A percentile compares a stretch with the other conserved stretches of the same genome.
Evolutionary conservation across 305 asterid genomes (phyloP).

Genomic region (Stenogyne calaminthoides): DNA sequence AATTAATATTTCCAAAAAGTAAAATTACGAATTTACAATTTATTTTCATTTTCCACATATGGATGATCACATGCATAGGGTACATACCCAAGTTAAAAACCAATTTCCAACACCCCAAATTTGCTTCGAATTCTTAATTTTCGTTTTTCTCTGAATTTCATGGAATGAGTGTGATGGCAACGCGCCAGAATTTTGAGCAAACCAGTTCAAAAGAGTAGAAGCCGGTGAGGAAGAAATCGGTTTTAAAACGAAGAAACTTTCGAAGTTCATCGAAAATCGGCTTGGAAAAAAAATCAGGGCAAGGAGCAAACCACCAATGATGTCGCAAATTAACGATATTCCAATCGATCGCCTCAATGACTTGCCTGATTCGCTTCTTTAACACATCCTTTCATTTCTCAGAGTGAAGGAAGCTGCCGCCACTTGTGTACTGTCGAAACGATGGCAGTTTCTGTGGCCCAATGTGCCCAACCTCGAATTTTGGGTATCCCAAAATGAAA

Average conservation of each 20-base stretch:
- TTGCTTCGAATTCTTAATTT: no score
- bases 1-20: no score
- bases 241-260: not conserved
- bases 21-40: no score
- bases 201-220: no score
- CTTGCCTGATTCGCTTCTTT: not conserved
- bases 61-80: no score
- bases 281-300: not conserved
- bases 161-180: no score
- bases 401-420: not conserved
- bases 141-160: no score
- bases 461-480: not conserved
- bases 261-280: not conserved
- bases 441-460: conserved; percentile 6
- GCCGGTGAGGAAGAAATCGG: not conserved
- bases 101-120: no score
- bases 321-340: not conserved
- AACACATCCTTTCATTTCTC: not conserved
- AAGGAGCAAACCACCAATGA: no score
- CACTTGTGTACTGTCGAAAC: conserved; percentile 14
- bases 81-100: no score
- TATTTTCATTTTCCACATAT: no score
- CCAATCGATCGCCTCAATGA: not conserved
- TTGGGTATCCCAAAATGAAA: not conserved
- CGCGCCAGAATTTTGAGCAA: no score